Percentiles rank a stretch among this genome's conserved stretches.
phyloP scores from a whole-genome alignment of 148 eudicot species.

The Arctostaphylos glauca region DNA sequence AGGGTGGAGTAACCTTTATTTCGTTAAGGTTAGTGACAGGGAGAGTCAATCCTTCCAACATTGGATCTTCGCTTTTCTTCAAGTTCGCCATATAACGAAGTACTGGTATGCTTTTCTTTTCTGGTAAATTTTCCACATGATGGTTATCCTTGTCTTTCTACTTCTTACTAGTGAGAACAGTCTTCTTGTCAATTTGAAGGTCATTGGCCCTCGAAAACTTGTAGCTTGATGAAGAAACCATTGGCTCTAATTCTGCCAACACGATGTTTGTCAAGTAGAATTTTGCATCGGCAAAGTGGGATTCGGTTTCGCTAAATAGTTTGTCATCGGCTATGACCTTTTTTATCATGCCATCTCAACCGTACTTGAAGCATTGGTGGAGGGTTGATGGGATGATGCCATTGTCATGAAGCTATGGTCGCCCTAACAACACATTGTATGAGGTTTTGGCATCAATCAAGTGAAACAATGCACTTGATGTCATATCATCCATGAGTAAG shows the following conservation, averaged over 20 bases:
- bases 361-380: no score
- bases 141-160: neutral
- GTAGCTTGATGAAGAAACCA: neutral
- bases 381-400: neutral
- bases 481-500: no score
- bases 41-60: no score
- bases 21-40: neutral
- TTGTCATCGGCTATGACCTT: no score
- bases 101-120: no score
- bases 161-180: neutral
- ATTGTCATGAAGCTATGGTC: no score
- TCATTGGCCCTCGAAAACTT: neutral
- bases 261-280: neutral
- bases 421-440: neutral
- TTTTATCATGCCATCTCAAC: neutral
- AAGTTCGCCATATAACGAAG: no score
- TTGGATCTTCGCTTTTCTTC: no score
- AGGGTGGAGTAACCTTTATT: neutral
- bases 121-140: neutral
- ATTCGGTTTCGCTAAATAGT: neutral
- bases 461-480: no score
- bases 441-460: neutral
- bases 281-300: slow-evolving; percentile 4
- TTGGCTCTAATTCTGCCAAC: neutral
- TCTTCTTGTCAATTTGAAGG: no score